Conservation (phyloP, 1,139 yeast genomes). For the Candida tropicalis region DNA sequence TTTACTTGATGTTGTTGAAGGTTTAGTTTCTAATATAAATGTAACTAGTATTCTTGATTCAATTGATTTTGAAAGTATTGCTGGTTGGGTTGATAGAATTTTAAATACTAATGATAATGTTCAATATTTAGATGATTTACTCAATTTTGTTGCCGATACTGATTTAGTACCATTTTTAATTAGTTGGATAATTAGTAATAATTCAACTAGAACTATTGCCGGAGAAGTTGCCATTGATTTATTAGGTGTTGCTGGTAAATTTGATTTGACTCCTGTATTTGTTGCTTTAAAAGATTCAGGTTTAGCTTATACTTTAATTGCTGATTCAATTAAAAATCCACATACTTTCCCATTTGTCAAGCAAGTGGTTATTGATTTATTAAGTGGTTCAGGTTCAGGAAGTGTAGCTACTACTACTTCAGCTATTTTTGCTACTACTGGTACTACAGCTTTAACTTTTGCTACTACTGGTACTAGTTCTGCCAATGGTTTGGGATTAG, state of each 20-base stretch:
- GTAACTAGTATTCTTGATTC: constrained; percentile 22
- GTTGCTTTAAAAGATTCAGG: constrained; percentile 38
- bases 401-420: constrained; percentile 6
- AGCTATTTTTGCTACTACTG: constrained; percentile 8
- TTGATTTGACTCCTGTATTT: constrained; percentile 33
- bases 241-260: constrained; percentile 20
- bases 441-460: constrained; percentile 1
- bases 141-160: constrained; percentile 28
- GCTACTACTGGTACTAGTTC: constrained; percentile 5
- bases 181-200: constrained; percentile 28
- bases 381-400: constrained; percentile 13
- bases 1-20: constrained; percentile 17
- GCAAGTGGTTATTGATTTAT: constrained; percentile 24
- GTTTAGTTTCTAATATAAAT: constrained; percentile 22
- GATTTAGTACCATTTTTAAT: constrained; percentile 30
- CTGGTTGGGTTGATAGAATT: constrained; percentile 33
- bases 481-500: too few relatives aligned
- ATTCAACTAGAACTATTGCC: constrained; percentile 26
- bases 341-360: constrained; percentile 32
- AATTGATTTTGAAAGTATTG: constrained; percentile 32
- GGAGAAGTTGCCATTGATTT: constrained; percentile 22
- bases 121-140: constrained; percentile 28
- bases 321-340: constrained; percentile 29
- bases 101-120: constrained; percentile 26
- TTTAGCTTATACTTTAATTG: constrained; percentile 33